phyloP scores from a whole-genome alignment of 192 early-diverging fungal species.

The Funneliformis geosporum region DNA sequence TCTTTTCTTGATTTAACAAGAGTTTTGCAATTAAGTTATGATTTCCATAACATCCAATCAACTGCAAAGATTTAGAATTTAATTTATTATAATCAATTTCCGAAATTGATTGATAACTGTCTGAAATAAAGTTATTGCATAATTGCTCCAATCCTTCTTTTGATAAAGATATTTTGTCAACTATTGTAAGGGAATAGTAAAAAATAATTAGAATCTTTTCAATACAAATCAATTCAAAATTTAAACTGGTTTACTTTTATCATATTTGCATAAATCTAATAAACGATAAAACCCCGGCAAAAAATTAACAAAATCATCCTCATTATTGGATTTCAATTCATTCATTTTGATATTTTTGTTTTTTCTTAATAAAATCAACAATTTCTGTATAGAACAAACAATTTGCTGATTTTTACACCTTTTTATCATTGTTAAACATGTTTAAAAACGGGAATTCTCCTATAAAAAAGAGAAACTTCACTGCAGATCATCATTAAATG shows the following conservation, averaged over 20 bases:
- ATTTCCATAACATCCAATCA: constrained; percentile 31
- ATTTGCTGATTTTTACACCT: no score
- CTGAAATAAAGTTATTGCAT: constrained; percentile 21
- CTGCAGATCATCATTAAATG: no score
- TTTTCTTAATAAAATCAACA: no score
- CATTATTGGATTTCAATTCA: neutral
- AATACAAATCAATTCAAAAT: no score
- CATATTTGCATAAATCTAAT: constrained; percentile 17
- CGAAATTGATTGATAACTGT: constrained; percentile 17
- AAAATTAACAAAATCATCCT: neutral
- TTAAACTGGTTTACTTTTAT: neutral
- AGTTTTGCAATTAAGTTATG: constrained; percentile 21
- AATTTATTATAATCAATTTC: constrained; percentile 24
- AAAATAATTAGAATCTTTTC: no score
- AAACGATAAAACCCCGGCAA: constrained; percentile 22
- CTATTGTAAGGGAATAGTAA: neutral
- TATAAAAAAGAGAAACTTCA: no score
- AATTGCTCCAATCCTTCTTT: neutral
- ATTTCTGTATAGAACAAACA: no score
- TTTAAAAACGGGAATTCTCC: no score
- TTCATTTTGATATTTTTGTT: no score
- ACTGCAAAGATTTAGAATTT: neutral
- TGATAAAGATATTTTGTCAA: constrained; percentile 23
- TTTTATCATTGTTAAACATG: no score
- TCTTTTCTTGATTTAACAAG: neutral